phyloP scores from a whole-genome alignment of 495 filamentous ascomycete genomes.

The Talaromyces proteolyticus region DNA sequence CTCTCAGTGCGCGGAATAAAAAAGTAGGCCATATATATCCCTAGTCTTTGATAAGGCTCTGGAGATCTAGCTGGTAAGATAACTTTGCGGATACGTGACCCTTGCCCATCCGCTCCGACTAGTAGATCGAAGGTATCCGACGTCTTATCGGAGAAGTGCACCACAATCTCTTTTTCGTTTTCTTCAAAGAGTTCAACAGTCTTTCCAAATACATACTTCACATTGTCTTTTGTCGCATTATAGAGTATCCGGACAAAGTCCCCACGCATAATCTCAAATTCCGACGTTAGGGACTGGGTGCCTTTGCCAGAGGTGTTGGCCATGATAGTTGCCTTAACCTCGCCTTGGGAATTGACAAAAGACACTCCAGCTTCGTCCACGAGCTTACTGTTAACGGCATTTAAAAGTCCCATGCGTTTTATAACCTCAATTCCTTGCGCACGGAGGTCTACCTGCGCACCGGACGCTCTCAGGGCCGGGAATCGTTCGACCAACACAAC shows the following conservation, averaged over 20 bases:
- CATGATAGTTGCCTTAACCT: slow-evolving; percentile 15
- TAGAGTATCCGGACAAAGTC: slow-evolving; percentile 33
- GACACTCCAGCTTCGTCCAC: slow-evolving; percentile 29
- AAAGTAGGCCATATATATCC: slow-evolving; percentile 35
- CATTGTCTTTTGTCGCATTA: slow-evolving; percentile 25
- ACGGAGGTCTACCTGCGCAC: slow-evolving; percentile 36
- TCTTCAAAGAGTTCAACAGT: slow-evolving; percentile 17
- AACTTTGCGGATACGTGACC: slow-evolving; percentile 30
- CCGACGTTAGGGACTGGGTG: slow-evolving; percentile 26
- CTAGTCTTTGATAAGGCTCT: slow-evolving; percentile 14
- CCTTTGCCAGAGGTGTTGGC: slow-evolving; percentile 29
- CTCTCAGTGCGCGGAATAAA: slow-evolving; percentile 26
- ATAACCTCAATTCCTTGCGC: slow-evolving; percentile 28
- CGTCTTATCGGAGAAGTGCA: slow-evolving; percentile 29
- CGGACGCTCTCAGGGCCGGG: slow-evolving; percentile 22
- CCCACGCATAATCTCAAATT: slow-evolving; percentile 43
- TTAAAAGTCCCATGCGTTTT: slow-evolving; percentile 34
- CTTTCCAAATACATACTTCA: slow-evolving; percentile 33
- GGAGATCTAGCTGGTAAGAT: slow-evolving; percentile 20
- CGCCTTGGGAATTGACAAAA: slow-evolving; percentile 25
- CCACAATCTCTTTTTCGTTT: slow-evolving; percentile 22
- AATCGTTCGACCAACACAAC: slow-evolving; percentile 38
- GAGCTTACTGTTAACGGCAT: slow-evolving; percentile 18
- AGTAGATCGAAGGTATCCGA: slow-evolving; percentile 38
- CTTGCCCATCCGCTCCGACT: slow-evolving; percentile 44